These are phyloP conservation scores for Citrus inodora DNA, from an alignment of 345 rosid species.

Conservation along the genomic window DNA sequence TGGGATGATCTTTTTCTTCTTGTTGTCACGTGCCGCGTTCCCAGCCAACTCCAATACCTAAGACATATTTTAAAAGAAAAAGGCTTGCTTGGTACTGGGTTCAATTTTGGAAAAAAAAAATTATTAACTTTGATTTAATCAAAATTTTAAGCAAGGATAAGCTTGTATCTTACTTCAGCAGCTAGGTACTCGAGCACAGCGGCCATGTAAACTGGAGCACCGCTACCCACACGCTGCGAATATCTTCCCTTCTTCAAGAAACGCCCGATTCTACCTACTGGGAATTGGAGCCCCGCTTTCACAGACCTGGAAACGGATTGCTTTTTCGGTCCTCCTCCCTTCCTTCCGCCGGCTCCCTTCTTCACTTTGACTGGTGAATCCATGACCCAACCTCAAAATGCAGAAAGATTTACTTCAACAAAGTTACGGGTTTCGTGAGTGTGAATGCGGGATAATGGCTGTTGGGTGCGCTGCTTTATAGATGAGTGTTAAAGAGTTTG, in stretches of 20 bases:
- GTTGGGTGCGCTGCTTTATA: background rate
- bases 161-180: conserved; percentile 21
- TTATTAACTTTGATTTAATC: background rate
- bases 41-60: conserved; percentile 31
- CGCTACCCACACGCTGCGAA: conserved; percentile 28
- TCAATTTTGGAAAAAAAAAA: no score
- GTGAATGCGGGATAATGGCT: rapidly evolving
- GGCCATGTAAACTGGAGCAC: conserved; percentile 38
- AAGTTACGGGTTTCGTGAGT: background rate
- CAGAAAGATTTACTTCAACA: background rate
- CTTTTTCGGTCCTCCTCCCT: conserved; percentile 34
- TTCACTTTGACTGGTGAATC: conserved; percentile 23
- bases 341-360: conserved; percentile 38
- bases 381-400: conserved; percentile 9
- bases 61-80: background rate
- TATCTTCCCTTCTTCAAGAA: conserved; percentile 35
- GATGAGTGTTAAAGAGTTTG: background rate
- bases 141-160: background rate
- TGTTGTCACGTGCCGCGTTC: conserved; percentile 31
- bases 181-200: conserved; percentile 39
- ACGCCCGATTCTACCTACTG: conserved; percentile 35
- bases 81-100: no score
- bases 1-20: conserved; percentile 29
- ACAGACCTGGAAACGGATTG: conserved; percentile 29
- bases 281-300: conserved; percentile 35